Base-by-base conservation (phyloP, 371 early-diverging fungal species). In the Mucor saturninus region DNA sequence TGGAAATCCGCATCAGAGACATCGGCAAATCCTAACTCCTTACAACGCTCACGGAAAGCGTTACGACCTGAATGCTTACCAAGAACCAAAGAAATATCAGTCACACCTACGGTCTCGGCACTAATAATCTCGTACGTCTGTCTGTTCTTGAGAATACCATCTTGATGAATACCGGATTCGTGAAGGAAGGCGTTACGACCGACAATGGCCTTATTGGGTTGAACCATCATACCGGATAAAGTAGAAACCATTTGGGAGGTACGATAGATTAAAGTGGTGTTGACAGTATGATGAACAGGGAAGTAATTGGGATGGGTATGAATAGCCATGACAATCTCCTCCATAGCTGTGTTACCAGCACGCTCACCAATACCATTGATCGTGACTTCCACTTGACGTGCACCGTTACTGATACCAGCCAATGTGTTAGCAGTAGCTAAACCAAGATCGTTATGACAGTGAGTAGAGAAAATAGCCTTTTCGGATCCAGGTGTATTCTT, bases 301-400 rank as follows among this genome's bases (percentile, higher is more conserved):
- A 86, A 96, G 53, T 71, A 72, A 38, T 65, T 68, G 30, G 95
- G 94, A 59, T 96, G 97, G 40, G 95, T 95, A 67, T 93, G 91
- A 39, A 96, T 81, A 42, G 94, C 89, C 97, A 98, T 96, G 40
- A 94, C 92, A 9, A 98, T 85, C 75, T 98, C 97, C 65, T 98
- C 98, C 76, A 97, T 81, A 11, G 97, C 84, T 3, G 98, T 97
- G 79, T 98, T 98, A 60, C 97, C 96, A n/a, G 97, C 98, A 62
- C 98, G 93, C 79, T 97, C 98, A 61, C 98, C 98, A 66, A 98
- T 98, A 38, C 98, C 97, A 83, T 97, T 96, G 73, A 98, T 92
- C 0, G 98, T 95, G 15, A 97, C 97, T 71, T 98, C 98, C 5
- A 97, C 95, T 71, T 98, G 98, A 10, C 97, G 87, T 10, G 96